Base-by-base conservation (phyloP, 768 basidiomycete genomes). In the Boletus subparvulus region DNA sequence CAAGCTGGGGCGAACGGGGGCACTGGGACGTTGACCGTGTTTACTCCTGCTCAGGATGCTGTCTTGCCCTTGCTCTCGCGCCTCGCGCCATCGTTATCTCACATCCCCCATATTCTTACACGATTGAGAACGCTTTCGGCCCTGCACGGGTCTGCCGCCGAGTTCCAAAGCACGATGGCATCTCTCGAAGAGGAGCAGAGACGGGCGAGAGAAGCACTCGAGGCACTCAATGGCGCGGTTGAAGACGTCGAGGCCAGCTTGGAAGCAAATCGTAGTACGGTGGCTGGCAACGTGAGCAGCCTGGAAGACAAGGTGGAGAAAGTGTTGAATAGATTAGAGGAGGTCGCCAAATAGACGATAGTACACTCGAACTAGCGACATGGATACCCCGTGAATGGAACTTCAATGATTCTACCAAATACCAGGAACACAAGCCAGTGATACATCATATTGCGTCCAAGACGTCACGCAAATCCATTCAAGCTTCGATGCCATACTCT, bases 91-190 rank as follows among this genome's bases (percentile, higher is more conserved):
- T 79, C 84, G 0, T 78, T 92, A 1, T 88, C 90, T 1, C 90
- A 92, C 60, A 88, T 92, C 43, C 90, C 95, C 2, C 93, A 97
- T 62, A 88, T 99, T 24, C 81, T 99, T 26, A 85, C 90, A 4
- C 90, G 96, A 14, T 74, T 99, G 37, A 85, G 92, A 39, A 94
- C 94, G 11, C 78, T 99, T 5, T 86, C 91, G 10, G 68, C 83
- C 0, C 72, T 99, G 56, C 96, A 99, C 65, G 80, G 86, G 0
- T 85, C 90, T 47, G 92, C 96, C 0, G 80, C 86, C 2, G 82
- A 87, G 26, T 94, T 98, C 64, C 82, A 87, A 50, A 78, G 76
- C 21, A 83, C 85, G 3, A 75, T 98, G 4, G 73, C 78, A 16
- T 70, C 78, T 47, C 74, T 95, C 33, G 88, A 91, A 69, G 83